phyloP scores from a whole-genome alignment of 2,329 filamentous ascomycete species.

The Lomentospora prolificans region DNA sequence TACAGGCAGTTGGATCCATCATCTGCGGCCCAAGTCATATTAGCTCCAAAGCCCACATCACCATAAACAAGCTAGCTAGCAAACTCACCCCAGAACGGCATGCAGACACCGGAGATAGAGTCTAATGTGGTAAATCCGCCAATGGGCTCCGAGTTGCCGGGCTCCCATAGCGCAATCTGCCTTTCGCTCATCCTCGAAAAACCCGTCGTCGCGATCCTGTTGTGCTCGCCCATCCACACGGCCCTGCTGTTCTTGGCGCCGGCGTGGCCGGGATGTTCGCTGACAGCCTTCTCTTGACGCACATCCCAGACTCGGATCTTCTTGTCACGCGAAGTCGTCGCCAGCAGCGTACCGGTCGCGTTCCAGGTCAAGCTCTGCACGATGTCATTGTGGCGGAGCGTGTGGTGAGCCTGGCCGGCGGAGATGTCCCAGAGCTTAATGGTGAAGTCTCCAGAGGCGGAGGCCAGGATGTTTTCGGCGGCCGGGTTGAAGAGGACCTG shows the following conservation, averaged over 20 bases:
- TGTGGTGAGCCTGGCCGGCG: slow-evolving; percentile 63
- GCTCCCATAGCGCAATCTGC: slow-evolving; percentile 92
- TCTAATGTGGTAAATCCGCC: slow-evolving; percentile 86
- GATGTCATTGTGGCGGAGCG: slow-evolving; percentile 80
- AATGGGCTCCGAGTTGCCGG: slow-evolving; percentile 74
- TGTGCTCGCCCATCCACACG: slow-evolving; percentile 95
- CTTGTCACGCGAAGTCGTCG: slow-evolving; percentile 95
- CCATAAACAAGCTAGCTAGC: too few species aligned
- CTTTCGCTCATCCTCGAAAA: slow-evolving; percentile 98
- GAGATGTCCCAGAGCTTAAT: slow-evolving; percentile 94
- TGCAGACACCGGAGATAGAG: slow-evolving; percentile 94
- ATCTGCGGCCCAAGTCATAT: slow-evolving; percentile 35
- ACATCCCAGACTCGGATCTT: slow-evolving; percentile 97
- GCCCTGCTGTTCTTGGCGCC: slow-evolving; percentile 96
- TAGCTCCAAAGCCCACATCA: not conserved
- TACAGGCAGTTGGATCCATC: slow-evolving; percentile 93
- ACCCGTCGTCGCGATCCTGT: slow-evolving; percentile 89
- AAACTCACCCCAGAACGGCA: slow-evolving; percentile 89
- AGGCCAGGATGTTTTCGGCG: slow-evolving; percentile 90
- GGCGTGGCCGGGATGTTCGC: slow-evolving; percentile 75
- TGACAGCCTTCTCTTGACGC: slow-evolving; percentile 77
- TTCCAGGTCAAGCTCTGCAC: slow-evolving; percentile 96
- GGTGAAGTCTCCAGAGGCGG: slow-evolving; percentile 86
- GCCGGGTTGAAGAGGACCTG: slow-evolving; percentile 97
- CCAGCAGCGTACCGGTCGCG: slow-evolving; percentile 74